Evolutionary conservation across 208 protist species (phyloP), one percentile per base, ranked within the genome.

Genomic region (Leishmania mexicana): DNA sequence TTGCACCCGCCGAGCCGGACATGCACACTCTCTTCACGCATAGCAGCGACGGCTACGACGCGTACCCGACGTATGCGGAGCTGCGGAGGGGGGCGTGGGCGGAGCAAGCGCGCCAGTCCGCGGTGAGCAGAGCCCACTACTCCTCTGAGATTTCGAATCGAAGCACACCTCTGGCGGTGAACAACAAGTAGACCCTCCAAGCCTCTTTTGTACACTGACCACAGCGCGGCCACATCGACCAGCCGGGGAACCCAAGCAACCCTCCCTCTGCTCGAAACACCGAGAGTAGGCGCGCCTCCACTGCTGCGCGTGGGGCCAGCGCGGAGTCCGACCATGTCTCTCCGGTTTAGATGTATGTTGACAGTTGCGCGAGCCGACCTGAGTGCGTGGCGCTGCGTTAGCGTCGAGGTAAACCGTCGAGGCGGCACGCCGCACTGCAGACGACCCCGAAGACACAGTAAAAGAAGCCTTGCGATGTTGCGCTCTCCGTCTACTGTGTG

Each of bases 1-100:
- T 42, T 3, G 57, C 64, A 10, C 64, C 87, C 0, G 85, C 58
- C 17, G 75, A 64, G 81, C 19, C 71, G 45, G 62, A 83, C 45
- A 57, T 38, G 60, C 6, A 47, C 40, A 62, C 81, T 42, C 76
- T 85, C 58, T 85, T 81, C 38, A 77, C 75, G 21, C 65, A 81
- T 49, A 68, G n/a, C 57, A 47, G 38, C 73, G 75, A 83, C 47
- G 79, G 75, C 68, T 87, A 83, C 80, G 62, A 76, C 72, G n/a
- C 51, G 3, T 76, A 62, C 35, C 49, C 24, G 21, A 75, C 73
- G 40, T 72, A 40, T 28, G 49, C 68, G 1, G 78, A 78, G n/a
- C 7, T 71, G 51, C 78, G 74, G 3, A 49, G 58, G 51, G 31
- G 76, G 49, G 38, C 40, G 31, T 38, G 53, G 64, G 80, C 49